Base-by-base conservation (phyloP, 2,329 filamentous ascomycete genomes). In the Massarina eburnea region DNA sequence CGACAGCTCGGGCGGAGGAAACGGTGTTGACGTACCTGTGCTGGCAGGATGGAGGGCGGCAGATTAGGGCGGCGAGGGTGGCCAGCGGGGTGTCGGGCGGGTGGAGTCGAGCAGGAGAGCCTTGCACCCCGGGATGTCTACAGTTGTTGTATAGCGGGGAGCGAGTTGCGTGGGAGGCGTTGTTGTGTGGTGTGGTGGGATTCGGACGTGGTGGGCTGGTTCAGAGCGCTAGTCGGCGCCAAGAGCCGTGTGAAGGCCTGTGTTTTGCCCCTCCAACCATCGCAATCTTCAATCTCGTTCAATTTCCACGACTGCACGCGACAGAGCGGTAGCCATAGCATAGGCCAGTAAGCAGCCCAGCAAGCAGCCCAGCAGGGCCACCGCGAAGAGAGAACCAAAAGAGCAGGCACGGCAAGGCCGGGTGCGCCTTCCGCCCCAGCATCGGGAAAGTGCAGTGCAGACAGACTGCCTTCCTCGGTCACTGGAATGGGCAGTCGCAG, bases 131-230 rank as follows among this genome's bases (percentile, higher is more conserved):
- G 41, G 32, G 20, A 46, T 49, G 45, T 41, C 44, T 41, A 17
- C 24, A 39, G 49, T 39, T 36, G 49, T 27, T 47, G 27, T 27
- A 40, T 33, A 41, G 51, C 43, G 39, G 38, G 51, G 49, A n/a
- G 6, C 24, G 47, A 41, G 44, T 57, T 43, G 58, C 49, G 37
- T 43, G 49, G 47, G 37, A 43, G 49, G 47, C 43, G 54, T 43
- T 51, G 60, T 26, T 26, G 24, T 26, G 24, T 54, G 60, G 48
- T 49, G 54, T 55, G 41, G 48, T 56, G 36, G 45, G 51, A 46
- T 51, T 50, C 39, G 41, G 40, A 38, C 43, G 37, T 55, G 48
- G 54, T 58, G 55, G 55, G 56, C 49, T 47, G 49, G 41, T 7
- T 26, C 6, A 10, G 24, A 26, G 5, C 5, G 14, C 30, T 14